Evolutionary conservation across 1,139 yeast species (phyloP).

Genomic region (Zygoascus hellenicus): DNA sequence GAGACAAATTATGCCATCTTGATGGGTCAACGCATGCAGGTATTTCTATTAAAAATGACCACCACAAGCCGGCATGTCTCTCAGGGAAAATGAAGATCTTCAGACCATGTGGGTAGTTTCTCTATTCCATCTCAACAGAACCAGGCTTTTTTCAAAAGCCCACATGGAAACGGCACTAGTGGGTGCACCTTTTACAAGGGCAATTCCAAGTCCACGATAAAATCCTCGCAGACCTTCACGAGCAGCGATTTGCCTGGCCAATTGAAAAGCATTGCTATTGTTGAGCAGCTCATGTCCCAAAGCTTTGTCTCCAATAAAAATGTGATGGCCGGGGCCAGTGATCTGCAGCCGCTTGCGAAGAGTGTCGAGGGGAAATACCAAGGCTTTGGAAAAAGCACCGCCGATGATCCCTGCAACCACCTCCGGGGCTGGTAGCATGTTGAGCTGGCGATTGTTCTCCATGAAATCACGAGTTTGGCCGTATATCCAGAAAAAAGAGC

Average conservation of each 20-base stretch:
- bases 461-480: conserved; percentile 32
- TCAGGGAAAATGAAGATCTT: no score
- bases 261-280: conserved; percentile 27
- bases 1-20: no score
- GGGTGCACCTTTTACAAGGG: conserved; percentile 73
- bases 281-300: conserved; percentile 11
- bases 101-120: not conserved
- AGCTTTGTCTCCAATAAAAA: conserved; percentile 15
- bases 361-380: conserved; percentile 83
- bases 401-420: conserved; percentile 71
- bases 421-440: conserved; percentile 39
- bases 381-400: conserved; percentile 65
- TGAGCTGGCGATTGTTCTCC: conserved; percentile 7
- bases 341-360: conserved; percentile 75
- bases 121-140: conserved; percentile 12
- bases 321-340: conserved; percentile 37
- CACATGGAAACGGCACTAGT: conserved; percentile 70
- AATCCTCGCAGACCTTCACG: conserved; percentile 62
- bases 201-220: conserved; percentile 66
- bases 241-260: conserved; percentile 39
- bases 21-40: no score
- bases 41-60: no score
- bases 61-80: no score
- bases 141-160: conserved; percentile 50
- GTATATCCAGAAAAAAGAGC: conserved; percentile 64